A percentile compares a stretch with the other conserved stretches of the same genome.
phyloP scores from a whole-genome alignment of 2,329 filamentous ascomycete species.

The Colletotrichum sp. region DNA sequence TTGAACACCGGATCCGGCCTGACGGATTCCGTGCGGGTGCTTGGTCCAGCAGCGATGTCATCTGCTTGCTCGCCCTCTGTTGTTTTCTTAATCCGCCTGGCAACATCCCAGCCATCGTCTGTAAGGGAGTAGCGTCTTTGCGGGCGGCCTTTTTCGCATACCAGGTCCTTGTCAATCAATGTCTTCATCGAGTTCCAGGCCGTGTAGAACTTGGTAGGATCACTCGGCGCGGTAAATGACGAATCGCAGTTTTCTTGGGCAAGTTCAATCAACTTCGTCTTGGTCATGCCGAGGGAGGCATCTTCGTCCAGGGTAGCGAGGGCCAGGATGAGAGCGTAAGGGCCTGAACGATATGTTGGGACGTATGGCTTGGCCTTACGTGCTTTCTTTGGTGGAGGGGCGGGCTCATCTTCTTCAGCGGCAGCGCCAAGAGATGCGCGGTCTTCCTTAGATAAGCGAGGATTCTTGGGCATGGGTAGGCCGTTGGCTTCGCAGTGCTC shows the following conservation, averaged over 20 bases:
- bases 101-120: conserved; percentile 80
- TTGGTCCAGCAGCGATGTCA: conserved; percentile 21
- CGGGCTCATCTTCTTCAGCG: conserved; percentile 37
- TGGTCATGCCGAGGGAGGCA: conserved; percentile 64
- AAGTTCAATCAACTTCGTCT: conserved; percentile 69
- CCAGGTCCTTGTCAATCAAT: conserved; percentile 73
- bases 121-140: conserved; percentile 73
- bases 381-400: conserved; percentile 59
- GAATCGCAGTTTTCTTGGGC: conserved; percentile 77
- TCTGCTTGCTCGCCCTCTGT: conserved; percentile 25
- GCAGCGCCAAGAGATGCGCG: conserved; percentile 35
- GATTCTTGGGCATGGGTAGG: conserved; percentile 69
- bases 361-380: conserved; percentile 72
- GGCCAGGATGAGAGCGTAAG: conserved; percentile 74
- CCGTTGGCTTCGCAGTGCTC: conserved; percentile 71
- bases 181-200: conserved; percentile 87
- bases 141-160: conserved; percentile 74
- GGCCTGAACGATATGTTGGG: conserved; percentile 73
- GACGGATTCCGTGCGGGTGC: not conserved
- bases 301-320: conserved; percentile 65
- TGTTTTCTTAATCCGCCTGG: conserved; percentile 65
- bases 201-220: conserved; percentile 75
- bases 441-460: conserved; percentile 40
- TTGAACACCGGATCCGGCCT: not conserved
- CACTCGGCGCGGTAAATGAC: conserved; percentile 72